Evolutionary conservation across 2,329 filamentous ascomycete species (phyloP).

Genomic region (Fusarium sp.): DNA sequence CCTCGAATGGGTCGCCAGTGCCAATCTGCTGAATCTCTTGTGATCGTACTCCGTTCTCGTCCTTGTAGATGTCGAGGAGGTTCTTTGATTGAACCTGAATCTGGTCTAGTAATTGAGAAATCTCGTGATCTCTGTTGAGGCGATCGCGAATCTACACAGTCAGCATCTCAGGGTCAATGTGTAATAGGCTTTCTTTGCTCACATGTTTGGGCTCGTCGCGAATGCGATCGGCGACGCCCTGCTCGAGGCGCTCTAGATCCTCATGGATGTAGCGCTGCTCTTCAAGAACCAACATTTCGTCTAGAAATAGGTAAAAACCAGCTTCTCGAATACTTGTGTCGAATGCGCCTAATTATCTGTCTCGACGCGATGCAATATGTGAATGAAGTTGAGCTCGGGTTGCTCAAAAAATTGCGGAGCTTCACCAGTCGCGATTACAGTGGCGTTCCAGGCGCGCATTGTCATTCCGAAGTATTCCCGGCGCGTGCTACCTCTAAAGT

Average conservation of each 20-base stretch:
- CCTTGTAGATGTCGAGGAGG: slow-evolving; percentile 85
- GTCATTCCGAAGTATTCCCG: slow-evolving; percentile 49
- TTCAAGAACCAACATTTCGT: slow-evolving; percentile 85
- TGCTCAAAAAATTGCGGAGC: slow-evolving; percentile 45
- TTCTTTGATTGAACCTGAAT: slow-evolving; percentile 88
- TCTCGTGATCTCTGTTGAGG: slow-evolving; percentile 91
- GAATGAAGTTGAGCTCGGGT: slow-evolving; percentile 28
- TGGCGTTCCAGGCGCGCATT: slow-evolving; percentile 36
- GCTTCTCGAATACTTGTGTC: neutral
- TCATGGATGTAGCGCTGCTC: slow-evolving; percentile 95
- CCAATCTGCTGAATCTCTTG: slow-evolving; percentile 88
- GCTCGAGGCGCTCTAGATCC: slow-evolving; percentile 95
- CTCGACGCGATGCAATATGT: slow-evolving; percentile 3
- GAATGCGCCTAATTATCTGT: neutral
- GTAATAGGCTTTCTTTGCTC: slow-evolving; percentile 50
- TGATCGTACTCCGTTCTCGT: slow-evolving; percentile 77
- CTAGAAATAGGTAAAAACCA: neutral
- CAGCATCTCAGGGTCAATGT: slow-evolving; percentile 23
- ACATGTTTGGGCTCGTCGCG: slow-evolving; percentile 90
- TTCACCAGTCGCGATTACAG: slow-evolving; percentile 42
- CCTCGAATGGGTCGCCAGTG: slow-evolving; percentile 86
- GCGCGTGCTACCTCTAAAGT: slow-evolving; percentile 34
- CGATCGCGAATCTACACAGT: slow-evolving; percentile 81
- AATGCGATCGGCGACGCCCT: slow-evolving; percentile 90
- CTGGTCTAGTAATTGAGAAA: slow-evolving; percentile 85